Conservation (phyloP, 208 protist species). For the Herpetomonas tarakana region DNA sequence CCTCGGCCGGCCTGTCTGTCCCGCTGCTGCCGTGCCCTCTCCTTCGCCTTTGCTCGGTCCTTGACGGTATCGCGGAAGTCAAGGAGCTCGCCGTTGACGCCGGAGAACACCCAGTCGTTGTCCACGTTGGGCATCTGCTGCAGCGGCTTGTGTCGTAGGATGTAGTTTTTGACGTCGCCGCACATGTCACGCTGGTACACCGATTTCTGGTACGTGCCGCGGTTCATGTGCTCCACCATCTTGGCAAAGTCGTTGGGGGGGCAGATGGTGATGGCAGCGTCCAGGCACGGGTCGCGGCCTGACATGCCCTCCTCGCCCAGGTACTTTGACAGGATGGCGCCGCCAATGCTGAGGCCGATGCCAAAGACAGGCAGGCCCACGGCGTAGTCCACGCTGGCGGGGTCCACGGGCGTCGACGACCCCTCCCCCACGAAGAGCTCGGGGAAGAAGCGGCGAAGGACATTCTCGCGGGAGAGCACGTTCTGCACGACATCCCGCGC, state of each 20-base stretch:
- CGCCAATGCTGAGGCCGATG: conserved; percentile 53
- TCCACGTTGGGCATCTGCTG: conserved; percentile 41
- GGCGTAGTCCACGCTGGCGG: conserved; percentile 8
- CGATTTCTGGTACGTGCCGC: conserved; percentile 23
- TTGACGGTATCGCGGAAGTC: neutral
- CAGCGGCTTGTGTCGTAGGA: conserved; percentile 34
- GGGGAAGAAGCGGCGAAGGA: conserved; percentile 16
- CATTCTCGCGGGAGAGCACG: conserved; percentile 23
- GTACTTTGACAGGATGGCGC: conserved; percentile 52
- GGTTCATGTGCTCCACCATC: conserved; percentile 50
- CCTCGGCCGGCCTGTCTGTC: too few relatives aligned
- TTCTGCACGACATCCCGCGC: conserved; percentile 31
- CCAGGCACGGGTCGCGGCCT: conserved; percentile 22
- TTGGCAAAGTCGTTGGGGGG: conserved; percentile 47
- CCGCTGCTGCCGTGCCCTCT: neutral
- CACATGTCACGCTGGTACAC: conserved; percentile 47
- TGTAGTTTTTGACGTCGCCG: conserved; percentile 36
- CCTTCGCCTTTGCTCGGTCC: neutral
- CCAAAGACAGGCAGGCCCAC: conserved; percentile 37
- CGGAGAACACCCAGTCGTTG: conserved; percentile 25
- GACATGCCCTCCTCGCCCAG: conserved; percentile 53
- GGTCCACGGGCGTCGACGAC: neutral
- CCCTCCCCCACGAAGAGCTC: neutral
- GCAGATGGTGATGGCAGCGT: conserved; percentile 37
- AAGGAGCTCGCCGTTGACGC: neutral